These are phyloP conservation scores for Rutstroemia sydowiana DNA, from an alignment of 2,329 filamentous ascomycete species.

Conservation along the genomic window DNA sequence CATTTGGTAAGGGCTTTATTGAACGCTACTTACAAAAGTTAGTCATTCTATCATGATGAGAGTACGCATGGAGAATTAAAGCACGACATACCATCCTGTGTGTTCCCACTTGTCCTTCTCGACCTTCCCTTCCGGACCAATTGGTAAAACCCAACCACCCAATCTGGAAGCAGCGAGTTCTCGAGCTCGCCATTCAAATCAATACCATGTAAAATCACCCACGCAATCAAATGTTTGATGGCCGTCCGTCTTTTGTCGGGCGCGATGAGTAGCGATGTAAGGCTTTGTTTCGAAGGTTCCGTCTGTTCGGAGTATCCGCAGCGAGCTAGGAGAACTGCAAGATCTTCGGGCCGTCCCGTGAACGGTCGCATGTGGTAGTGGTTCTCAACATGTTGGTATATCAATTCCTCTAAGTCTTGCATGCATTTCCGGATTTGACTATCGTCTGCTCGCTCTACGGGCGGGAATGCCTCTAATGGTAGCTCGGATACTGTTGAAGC, in stretches of 20 bases:
- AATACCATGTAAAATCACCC: neutral
- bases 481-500: neutral
- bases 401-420: constrained; percentile 30
- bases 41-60: neutral
- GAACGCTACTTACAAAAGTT: neutral
- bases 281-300: neutral
- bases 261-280: constrained; percentile 1
- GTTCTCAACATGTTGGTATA: constrained; percentile 36
- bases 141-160: neutral
- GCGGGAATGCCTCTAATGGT: constrained; percentile 26
- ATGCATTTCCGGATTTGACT: constrained; percentile 31
- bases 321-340: neutral
- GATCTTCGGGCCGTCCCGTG: neutral
- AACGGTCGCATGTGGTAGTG: constrained; percentile 29
- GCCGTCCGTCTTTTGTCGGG: neutral
- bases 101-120: neutral
- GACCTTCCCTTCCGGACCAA: neutral
- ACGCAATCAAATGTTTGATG: constrained; percentile 1
- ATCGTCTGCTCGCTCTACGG: constrained; percentile 33
- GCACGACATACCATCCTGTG: neutral
- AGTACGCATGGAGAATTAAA: neutral
- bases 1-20: neutral
- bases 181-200: neutral
- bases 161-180: constrained; percentile 3
- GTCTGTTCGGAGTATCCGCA: neutral